These are phyloP conservation scores for Aspergillus asperescens DNA, from an alignment of 495 filamentous ascomycete species.

Conservation along the genomic window DNA sequence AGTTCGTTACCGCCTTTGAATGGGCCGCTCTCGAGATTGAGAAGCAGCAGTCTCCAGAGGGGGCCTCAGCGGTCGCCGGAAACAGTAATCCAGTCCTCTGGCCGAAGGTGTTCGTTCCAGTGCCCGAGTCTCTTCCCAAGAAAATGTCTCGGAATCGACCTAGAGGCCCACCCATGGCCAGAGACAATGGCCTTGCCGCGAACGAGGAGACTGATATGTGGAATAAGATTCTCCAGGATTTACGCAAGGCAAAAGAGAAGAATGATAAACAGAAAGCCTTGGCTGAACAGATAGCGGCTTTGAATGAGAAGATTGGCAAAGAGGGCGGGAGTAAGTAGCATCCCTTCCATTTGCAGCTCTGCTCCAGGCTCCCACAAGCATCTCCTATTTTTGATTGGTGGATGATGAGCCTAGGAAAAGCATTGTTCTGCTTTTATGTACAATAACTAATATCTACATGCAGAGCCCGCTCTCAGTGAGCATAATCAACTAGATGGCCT, in stretches of 20 bases:
- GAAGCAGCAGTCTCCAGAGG: slow-evolving; percentile 10
- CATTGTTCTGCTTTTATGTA: background rate
- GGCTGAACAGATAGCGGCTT: slow-evolving; percentile 48
- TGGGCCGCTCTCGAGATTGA: slow-evolving; percentile 23
- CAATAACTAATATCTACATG: slow-evolving; percentile 12
- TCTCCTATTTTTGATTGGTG: background rate
- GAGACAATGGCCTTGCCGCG: slow-evolving; percentile 46
- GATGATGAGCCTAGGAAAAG: background rate
- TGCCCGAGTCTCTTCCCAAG: background rate
- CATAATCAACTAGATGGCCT: slow-evolving; percentile 50
- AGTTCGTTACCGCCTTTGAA: slow-evolving; percentile 20
- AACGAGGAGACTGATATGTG: slow-evolving; percentile 62
- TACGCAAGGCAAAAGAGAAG: slow-evolving; percentile 56
- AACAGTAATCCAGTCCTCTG: slow-evolving; percentile 8
- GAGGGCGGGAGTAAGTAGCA: slow-evolving; percentile 40
- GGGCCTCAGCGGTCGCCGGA: slow-evolving; percentile 6
- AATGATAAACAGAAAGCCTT: slow-evolving; percentile 50
- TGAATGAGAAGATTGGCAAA: slow-evolving; percentile 46
- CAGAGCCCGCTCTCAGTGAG: slow-evolving; percentile 37
- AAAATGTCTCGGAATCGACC: slow-evolving; percentile 46
- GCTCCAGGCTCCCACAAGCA: too few relatives aligned
- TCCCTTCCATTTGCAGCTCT: background rate
- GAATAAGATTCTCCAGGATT: slow-evolving; percentile 56
- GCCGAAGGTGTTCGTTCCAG: slow-evolving; percentile 6
- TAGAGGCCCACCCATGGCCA: slow-evolving; percentile 32